phyloP scores from a whole-genome alignment of 129 eudicot species.

The Helianthus tuberosus region DNA sequence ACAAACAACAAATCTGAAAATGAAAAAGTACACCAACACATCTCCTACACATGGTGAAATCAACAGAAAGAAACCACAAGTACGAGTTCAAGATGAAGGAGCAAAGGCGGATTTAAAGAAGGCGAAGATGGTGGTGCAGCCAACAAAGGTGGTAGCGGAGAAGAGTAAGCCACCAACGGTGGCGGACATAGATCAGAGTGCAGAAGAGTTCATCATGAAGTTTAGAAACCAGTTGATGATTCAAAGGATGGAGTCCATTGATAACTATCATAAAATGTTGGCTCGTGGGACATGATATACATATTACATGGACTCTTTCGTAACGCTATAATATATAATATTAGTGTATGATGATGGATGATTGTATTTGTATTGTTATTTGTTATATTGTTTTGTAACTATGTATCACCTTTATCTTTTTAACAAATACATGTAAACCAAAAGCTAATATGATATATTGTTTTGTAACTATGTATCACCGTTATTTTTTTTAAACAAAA shows the following conservation, averaged over 20 bases:
- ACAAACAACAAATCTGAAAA: slow-evolving; percentile 6
- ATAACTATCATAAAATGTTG: slow-evolving; percentile 66
- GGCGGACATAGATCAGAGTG: slow-evolving; percentile 61
- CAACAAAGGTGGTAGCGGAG: slow-evolving; percentile 27
- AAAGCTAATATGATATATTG: too few species aligned
- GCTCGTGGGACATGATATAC: slow-evolving; percentile 54
- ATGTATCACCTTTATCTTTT: slow-evolving; percentile 7
- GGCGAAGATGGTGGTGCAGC: slow-evolving; percentile 14
- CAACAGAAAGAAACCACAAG: background rate
- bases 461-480: too few species aligned
- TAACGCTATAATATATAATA: background rate
- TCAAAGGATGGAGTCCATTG: slow-evolving; percentile 84
- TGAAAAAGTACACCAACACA: slow-evolving; percentile 17
- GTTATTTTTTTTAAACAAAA: too few species aligned
- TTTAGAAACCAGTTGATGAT: slow-evolving; percentile 72
- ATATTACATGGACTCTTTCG: background rate
- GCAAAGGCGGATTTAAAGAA: slow-evolving; percentile 9
- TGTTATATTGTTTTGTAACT: slow-evolving; percentile 6
- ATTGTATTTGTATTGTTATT: slow-evolving; percentile 15
- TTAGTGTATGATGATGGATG: slow-evolving; percentile 4
- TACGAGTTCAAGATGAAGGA: slow-evolving; percentile 20
- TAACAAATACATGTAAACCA: background rate
- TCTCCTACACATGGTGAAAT: background rate
- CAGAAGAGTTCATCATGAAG: slow-evolving; percentile 76
- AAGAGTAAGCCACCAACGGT: slow-evolving; percentile 15